Base-by-base conservation (phyloP, 2,329 filamentous ascomycete species). In the Pseudogymnoascus sp. region DNA sequence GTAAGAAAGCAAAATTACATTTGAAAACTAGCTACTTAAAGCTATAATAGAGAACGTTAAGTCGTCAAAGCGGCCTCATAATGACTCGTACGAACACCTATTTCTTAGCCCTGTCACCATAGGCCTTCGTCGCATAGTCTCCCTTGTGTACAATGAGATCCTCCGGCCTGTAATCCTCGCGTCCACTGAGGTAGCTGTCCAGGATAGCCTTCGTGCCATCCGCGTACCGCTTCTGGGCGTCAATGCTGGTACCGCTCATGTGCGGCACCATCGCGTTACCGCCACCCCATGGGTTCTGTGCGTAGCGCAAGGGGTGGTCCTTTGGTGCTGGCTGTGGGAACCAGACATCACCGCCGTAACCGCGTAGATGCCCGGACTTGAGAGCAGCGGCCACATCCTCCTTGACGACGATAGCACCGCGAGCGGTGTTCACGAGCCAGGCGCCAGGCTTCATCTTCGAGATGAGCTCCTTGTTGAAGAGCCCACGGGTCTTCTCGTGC, bases 391-490 rank as follows among this genome's bases (percentile, higher is more conserved):
- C 94, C 62, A 99, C 94, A 70, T 97, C 94, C 80, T 97, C 93
- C 18, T 97, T 97, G 80, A 97, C 93, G 71, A 99, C 92, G 74
- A 99, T 99, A 77, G 94, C 94, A 72, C 94, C 94, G 76, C 94
- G 94, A 70, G 94, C 94, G 35, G 94, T 99, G 88, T 99, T 99
- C 81, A 99, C 81, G 74, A 99, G 89, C 90, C 94, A 97, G 40
- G 92, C 89, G 72, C 92, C 88, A 89, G 63, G 39, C 90, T 97
- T 97, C 94, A 97, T 99, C 89, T 97, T 97, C 78, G 86, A 82
- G 75, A 97, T 93, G 72, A 97, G 83, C 58, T 97, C 91, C 88
- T 97, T 97, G 88, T 97, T 96, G 84, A 97, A 97, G 67, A 99
- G 79, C 69, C 93, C 93, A 66, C 87, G 85, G 36, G 94, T 99